A percentile compares a stretch with the other conserved stretches of the same genome.
Evolutionary conservation across 345 rosid genomes (phyloP).

Genomic region (Ceriops tagal): DNA sequence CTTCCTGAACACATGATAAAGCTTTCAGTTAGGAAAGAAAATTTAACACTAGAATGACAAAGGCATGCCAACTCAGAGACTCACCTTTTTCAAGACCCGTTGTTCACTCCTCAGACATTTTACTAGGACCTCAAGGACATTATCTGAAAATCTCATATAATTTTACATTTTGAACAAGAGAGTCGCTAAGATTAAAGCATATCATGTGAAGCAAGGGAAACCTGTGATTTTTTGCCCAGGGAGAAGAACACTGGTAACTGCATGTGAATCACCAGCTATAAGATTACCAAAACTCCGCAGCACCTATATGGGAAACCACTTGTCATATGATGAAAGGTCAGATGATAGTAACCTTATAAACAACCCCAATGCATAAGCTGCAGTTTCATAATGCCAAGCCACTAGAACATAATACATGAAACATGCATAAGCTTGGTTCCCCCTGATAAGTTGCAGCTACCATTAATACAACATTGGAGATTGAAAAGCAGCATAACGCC

Average conservation of each 20-base stretch:
- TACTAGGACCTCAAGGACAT: conserved; percentile 54
- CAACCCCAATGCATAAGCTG: not conserved
- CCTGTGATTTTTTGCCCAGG: conserved; percentile 69
- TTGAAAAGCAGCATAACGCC: too few species aligned
- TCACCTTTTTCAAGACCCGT: conserved; percentile 88
- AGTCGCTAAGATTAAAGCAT: conserved; percentile 9
- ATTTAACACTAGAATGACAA: not conserved
- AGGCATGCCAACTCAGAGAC: not conserved
- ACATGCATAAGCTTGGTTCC: too few species aligned
- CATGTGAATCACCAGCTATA: conserved; percentile 77
- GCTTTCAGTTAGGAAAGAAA: conserved; percentile 3
- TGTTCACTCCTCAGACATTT: conserved; percentile 92
- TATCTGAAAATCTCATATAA: conserved; percentile 42
- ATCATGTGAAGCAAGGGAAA: conserved; percentile 21
- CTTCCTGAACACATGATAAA: conserved; percentile 53
- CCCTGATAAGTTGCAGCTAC: too few species aligned
- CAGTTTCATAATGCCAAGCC: not conserved
- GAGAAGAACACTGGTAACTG: conserved; percentile 52
- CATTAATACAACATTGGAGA: too few species aligned
- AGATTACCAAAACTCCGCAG: conserved; percentile 90
- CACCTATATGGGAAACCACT: conserved; percentile 42
- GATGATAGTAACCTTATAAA: conserved; percentile 2
- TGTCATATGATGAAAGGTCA: conserved; percentile 19
- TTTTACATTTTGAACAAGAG: conserved; percentile 16
- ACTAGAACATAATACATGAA: too few species aligned